Evolutionary conservation across 306 rosid species (phyloP), one percentile per base, ranked within the genome.

Genomic region (Vigna angularis): DNA sequence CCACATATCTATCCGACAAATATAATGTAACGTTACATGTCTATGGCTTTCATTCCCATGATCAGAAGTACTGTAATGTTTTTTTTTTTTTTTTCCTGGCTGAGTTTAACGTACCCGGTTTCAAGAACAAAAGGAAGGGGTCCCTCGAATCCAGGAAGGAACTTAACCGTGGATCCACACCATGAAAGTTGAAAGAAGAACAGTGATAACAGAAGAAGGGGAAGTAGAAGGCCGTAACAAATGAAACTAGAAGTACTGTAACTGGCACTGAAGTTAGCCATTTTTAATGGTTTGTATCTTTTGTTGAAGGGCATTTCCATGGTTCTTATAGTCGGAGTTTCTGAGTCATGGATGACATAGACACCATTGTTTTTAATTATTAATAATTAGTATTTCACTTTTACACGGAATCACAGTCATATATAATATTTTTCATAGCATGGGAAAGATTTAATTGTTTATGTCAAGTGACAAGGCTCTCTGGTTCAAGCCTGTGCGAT

Each of bases 61-160:
- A 30, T 30, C 34, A 30, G 34, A 30, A 30, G 34, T 4, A 30
- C 34, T 30, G 34, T 30, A 4, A 30, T 30, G 34, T 30, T 30
- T 30, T 26, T 1, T 26, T 26, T 26, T 26, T 26, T 26, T 0
- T 20, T 2, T 26, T 26, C 14, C 3, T 61, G 5, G 61, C 24
- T 5, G 26, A 58, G 22, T 72, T 14, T 28, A 26, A 73, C 85
- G 50, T 18, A 90, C 96, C 98, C 93, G 0, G 97, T 88, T 87
- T 91, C 88, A 7, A 89, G 87, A 1, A 81, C 45, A 61, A 91
- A 89, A 13, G 96, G 96, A 51, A 93, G 93, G 44, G 92, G 82
- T 18, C 91, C 94, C 2, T 72, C 48, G 73, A 89, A 85, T 15
- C 96, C 96, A n/a, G 97, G 97, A 69, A 93, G 92, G 59, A 13